Evolutionary conservation across 2,329 filamentous ascomycete species (phyloP), one percentile per base, ranked within the genome.

Genomic region (Eutypa lata): DNA sequence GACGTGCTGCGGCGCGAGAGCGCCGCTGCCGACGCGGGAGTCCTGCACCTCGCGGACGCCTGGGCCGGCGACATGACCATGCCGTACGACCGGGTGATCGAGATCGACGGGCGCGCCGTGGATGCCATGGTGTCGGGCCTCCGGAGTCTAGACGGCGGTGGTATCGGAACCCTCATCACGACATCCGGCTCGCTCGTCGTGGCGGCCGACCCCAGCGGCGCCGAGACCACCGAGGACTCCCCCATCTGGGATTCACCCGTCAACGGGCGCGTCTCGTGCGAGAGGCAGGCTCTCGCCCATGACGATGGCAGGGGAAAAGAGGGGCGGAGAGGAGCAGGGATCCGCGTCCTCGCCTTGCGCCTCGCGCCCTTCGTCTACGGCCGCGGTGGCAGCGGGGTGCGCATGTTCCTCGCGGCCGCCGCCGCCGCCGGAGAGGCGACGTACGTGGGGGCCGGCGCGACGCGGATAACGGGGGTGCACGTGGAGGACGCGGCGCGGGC

Each of bases 281-380:
- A 72, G 57, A n/a, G 48, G 6, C 58, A 74, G 51, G 66, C 67
- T 1, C 62, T 67, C 19, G 57, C 55, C 8, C 55, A 58, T 6
- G 60, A 65, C 37, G 35, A 35, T 7, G 31, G 31, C 31, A 35
- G 14, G 31, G 31, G n/a, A n/a, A n/a, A n/a, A n/a, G n/a, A n/a
- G n/a, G n/a, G n/a, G n/a, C n/a, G n/a, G n/a, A n/a, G n/a, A n/a
- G n/a, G n/a, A 38, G 13, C 4, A 6, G 69, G 70, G 2, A 58
- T 79, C 24, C 58, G 63, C 3, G 70, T 73, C 4, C 64, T 57
- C 18, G 56, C 63, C 7, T 61, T 79, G 5, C 68, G 75, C 0
- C 64, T 78, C 0, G 65, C 75, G 3, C 73, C 73, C 0, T 77
- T 64, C 24, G 75, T 78, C 0, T 76, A 78, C 56, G 76, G 76